Evolutionary conservation across 495 filamentous ascomycete genomes (phyloP).

Genomic region (Rhizodiscina lignyota): DNA sequence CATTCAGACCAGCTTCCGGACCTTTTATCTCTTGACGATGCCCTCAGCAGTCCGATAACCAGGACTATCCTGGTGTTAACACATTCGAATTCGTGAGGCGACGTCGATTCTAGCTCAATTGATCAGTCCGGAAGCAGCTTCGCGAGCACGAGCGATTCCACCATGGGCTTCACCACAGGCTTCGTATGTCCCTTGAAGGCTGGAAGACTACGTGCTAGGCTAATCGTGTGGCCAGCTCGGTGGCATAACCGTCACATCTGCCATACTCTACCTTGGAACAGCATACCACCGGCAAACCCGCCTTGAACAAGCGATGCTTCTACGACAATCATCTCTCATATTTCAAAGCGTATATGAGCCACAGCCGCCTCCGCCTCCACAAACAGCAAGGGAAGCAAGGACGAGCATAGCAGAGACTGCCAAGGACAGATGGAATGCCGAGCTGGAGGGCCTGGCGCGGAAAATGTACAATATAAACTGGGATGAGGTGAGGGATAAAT

Average conservation of each 20-base stretch:
- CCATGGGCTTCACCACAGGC: constrained; percentile 66
- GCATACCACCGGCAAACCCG: constrained; percentile 58
- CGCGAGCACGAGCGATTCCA: no score
- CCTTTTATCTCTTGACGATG: no score
- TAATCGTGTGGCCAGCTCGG: constrained; percentile 36
- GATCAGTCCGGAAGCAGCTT: no score
- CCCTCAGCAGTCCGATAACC: no score
- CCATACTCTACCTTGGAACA: constrained; percentile 64
- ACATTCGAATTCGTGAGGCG: no score
- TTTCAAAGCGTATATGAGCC: constrained; percentile 31
- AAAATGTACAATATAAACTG: constrained; percentile 19
- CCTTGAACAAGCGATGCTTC: constrained; percentile 51
- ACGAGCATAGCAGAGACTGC: constrained; percentile 19
- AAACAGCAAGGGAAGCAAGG: constrained; percentile 28
- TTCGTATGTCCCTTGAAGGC: constrained; percentile 46
- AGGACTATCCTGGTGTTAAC: no score
- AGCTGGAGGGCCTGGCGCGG: constrained; percentile 18
- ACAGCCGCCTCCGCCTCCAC: constrained; percentile 53
- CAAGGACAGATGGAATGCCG: constrained; percentile 25
- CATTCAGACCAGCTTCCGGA: no score
- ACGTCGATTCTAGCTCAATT: no score
- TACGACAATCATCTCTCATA: constrained; percentile 52
- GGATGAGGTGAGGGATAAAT: constrained; percentile 15
- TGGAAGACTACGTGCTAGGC: constrained; percentile 1
- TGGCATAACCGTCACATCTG: constrained; percentile 72